These are phyloP conservation scores for Elaeagnus macrophylla DNA, from an alignment of 306 rosid species.

Conservation along the genomic window DNA sequence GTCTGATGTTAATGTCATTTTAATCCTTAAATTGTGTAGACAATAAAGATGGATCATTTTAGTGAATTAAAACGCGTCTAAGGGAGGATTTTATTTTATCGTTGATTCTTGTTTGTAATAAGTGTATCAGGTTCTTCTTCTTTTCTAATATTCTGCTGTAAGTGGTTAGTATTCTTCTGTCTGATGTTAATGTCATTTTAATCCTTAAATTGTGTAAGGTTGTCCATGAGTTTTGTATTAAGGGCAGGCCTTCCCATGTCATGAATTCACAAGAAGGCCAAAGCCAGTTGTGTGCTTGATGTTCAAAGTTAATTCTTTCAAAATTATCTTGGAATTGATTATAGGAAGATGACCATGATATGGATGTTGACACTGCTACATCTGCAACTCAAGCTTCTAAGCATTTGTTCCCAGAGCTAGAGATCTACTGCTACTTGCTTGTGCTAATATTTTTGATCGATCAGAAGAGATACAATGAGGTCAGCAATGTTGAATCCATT, in stretches of 20 bases:
- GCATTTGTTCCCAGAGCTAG: constrained; percentile 75
- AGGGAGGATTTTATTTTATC: background rate
- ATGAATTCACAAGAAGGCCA: no score
- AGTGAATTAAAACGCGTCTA: background rate
- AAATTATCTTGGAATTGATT: constrained; percentile 9
- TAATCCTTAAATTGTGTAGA: background rate
- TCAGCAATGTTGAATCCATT: constrained; percentile 12
- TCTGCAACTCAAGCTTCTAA: constrained; percentile 62
- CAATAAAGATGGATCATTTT: background rate
- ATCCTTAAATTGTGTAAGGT: no score
- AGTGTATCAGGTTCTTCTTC: background rate
- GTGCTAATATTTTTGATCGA: constrained; percentile 82
- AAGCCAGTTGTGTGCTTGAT: no score
- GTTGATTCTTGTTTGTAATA: background rate
- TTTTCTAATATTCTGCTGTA: background rate
- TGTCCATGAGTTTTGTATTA: no score
- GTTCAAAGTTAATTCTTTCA: background rate
- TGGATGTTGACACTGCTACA: constrained; percentile 86
- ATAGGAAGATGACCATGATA: constrained; percentile 82
- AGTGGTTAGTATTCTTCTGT: no score
- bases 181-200: background rate
- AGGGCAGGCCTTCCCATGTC: no score
- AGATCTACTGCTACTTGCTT: constrained; percentile 77
- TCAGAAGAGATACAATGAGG: constrained; percentile 81
- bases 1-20: background rate